Conservation (phyloP, 768 basidiomycete genomes). For the Rhizopogon vinicolor region DNA sequence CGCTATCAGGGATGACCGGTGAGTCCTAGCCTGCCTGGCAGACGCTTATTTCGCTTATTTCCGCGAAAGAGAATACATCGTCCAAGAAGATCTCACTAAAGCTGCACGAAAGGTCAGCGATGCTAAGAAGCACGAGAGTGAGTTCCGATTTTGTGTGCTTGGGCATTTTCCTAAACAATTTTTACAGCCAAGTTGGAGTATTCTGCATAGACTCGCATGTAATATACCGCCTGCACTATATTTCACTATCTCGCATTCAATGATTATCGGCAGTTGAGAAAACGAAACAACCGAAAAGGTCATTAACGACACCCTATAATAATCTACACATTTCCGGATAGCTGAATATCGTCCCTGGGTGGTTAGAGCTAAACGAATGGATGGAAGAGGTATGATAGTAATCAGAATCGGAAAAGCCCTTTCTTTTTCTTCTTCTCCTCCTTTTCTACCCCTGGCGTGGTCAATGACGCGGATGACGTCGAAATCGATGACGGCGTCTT, state of each 20-base stretch:
- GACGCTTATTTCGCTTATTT: slow-evolving; percentile 2
- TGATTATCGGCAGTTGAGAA: background rate
- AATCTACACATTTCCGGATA: slow-evolving; percentile 1
- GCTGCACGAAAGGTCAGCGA: slow-evolving; percentile 94
- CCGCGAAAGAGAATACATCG: slow-evolving; percentile 69
- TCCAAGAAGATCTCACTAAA: slow-evolving; percentile 94
- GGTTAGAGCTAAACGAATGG: background rate
- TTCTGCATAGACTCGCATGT: slow-evolving; percentile 30
- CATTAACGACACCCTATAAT: slow-evolving; percentile 6
- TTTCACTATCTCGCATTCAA: slow-evolving; percentile 1
- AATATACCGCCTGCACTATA: slow-evolving; percentile 16
- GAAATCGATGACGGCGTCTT: slow-evolving; percentile 44
- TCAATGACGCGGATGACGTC: slow-evolving; percentile 43
- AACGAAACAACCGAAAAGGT: slow-evolving; percentile 1
- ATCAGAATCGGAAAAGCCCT: slow-evolving; percentile 62
- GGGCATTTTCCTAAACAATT: slow-evolving; percentile 1
- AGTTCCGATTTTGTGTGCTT: slow-evolving; percentile 24
- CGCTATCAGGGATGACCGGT: slow-evolving; percentile 95
- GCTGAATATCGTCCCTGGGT: background rate
- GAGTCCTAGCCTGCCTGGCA: slow-evolving; percentile 13
- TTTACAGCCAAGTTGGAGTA: slow-evolving; percentile 40
- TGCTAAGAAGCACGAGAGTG: slow-evolving; percentile 97
- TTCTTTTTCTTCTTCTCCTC: slow-evolving; percentile 79
- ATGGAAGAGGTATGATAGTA: background rate
- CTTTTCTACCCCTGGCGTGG: slow-evolving; percentile 34